Evolutionary conservation across 306 rosid genomes (phyloP), one percentile per base, ranked within the genome.

Genomic region (Glycine tomentella): DNA sequence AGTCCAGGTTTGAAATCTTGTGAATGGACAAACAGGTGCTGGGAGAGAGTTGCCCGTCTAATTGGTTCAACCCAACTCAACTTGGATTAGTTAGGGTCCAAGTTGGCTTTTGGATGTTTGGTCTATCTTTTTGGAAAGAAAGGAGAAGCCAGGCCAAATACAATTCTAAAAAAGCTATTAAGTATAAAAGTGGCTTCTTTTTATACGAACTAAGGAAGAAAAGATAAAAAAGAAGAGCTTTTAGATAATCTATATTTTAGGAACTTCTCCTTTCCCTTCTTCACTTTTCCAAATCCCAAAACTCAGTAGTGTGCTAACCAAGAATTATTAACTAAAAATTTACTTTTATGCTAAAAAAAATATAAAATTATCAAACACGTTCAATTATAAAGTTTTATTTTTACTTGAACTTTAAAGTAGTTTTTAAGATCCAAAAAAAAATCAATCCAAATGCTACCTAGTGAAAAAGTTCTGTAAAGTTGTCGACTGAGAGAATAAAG

Each of bases 401-500:
- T 31, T 25, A 61, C 48, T 64, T 25, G 31, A 25, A 61, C 67
- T 12, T 36, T 38, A 38, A 64, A 64, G 49, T 64, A 33, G 44
- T 12, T 62, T 34, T 33, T 12, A 62, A 62, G 16, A 33, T 33
- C 45, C 45, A 62, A 62, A 62, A 20, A n/a, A n/a, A 8, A 17
- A 4, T 58, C 7, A 61, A 11, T 61, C 42, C 67, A 59, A 40
- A 63, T 0, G 5, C 17, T 9, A 61, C 25, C 40, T 51, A 62
- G 36, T 33, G 31, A 72, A 72, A 38, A 67, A 40, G 61, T 44
- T 80, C 67, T 31, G 16, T 16, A 10, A 59, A 55, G 63, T 20
- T 68, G 65, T 66, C 69, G 48, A 68, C 15, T 25, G 17, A 16
- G 72, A 42, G 48, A 68, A 53, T 53, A 67, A 44, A 53, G 66